Evolutionary conservation across 352 stramenopile species (phyloP).

Genomic region (Plasmopara halstedii): DNA sequence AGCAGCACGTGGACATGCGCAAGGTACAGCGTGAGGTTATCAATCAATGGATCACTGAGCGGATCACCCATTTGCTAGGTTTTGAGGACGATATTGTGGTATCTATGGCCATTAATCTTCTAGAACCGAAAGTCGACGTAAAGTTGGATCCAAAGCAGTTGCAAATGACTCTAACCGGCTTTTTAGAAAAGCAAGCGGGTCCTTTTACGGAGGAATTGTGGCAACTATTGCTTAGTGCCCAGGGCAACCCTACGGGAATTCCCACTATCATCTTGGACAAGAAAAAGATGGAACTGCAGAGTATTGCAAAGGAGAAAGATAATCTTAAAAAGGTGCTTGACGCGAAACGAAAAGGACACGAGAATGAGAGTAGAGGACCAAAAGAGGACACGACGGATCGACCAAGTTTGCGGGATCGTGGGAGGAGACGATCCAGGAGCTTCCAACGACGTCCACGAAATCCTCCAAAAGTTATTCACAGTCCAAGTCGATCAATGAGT

Average conservation of each 20-base stretch:
- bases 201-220: slow-evolving; percentile 88
- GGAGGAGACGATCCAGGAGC: slow-evolving; percentile 14
- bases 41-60: slow-evolving; percentile 81
- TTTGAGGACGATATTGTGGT: slow-evolving; percentile 92
- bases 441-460: slow-evolving; percentile 10
- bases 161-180: slow-evolving; percentile 86
- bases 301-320: slow-evolving; percentile 45
- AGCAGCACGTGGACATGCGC: slow-evolving; percentile 72
- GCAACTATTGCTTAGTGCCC: slow-evolving; percentile 83
- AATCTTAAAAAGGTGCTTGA: slow-evolving; percentile 53
- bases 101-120: slow-evolving; percentile 73
- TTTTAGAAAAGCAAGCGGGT: slow-evolving; percentile 84
- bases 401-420: slow-evolving; percentile 1
- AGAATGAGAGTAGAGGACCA: not conserved
- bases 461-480: slow-evolving; percentile 4
- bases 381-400: slow-evolving; percentile 1
- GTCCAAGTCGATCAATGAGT: slow-evolving; percentile 17
- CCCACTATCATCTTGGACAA: slow-evolving; percentile 78
- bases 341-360: slow-evolving; percentile 31
- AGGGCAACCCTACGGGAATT: slow-evolving; percentile 84
- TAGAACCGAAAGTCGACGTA: slow-evolving; percentile 74
- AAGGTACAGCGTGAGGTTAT: slow-evolving; percentile 90
- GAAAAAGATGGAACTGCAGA: slow-evolving; percentile 86
- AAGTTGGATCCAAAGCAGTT: slow-evolving; percentile 76
- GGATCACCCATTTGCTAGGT: slow-evolving; percentile 79